Conservation (phyloP, 2,329 filamentous ascomycete genomes). For the Fusarium liriodendri region DNA sequence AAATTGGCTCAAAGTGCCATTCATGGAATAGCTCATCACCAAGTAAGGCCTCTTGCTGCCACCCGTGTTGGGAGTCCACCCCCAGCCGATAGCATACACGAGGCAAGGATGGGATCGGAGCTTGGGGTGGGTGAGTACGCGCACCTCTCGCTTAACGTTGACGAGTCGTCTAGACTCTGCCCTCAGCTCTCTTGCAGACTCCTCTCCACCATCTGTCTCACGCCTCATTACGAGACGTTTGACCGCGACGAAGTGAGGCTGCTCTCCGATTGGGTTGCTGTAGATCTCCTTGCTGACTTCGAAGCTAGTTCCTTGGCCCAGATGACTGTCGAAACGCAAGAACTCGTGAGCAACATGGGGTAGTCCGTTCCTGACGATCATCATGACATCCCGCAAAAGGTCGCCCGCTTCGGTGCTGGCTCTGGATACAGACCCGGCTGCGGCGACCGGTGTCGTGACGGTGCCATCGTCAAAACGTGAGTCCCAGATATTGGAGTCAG, state of each 20-base stretch:
- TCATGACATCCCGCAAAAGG: conserved; percentile 1
- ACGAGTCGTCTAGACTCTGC: not conserved
- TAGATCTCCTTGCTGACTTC: conserved; percentile 13
- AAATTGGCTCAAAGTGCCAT: not conserved
- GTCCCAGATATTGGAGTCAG: not conserved
- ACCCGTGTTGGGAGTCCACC: not conserved
- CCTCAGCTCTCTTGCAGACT: not conserved
- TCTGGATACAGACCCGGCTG: not conserved
- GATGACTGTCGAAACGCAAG: not conserved
- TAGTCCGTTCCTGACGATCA: not conserved
- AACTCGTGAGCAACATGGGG: not conserved
- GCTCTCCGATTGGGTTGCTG: not conserved
- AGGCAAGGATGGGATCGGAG: conserved; percentile 1
- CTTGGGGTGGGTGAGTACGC: conserved; percentile 4
- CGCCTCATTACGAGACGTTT: not conserved
- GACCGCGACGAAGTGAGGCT: conserved; percentile 5
- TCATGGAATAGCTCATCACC: conserved; percentile 4
- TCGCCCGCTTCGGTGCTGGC: not conserved
- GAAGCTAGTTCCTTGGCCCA: conserved; percentile 3
- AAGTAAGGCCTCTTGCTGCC: not conserved
- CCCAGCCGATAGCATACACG: conserved; percentile 7
- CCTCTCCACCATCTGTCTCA: not conserved
- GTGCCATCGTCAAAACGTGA: not conserved
- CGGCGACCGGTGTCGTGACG: not conserved
- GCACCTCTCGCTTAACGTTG: conserved; percentile 9